phyloP scores from a whole-genome alignment of 139 green algal species.

The Closterium sp. region DNA sequence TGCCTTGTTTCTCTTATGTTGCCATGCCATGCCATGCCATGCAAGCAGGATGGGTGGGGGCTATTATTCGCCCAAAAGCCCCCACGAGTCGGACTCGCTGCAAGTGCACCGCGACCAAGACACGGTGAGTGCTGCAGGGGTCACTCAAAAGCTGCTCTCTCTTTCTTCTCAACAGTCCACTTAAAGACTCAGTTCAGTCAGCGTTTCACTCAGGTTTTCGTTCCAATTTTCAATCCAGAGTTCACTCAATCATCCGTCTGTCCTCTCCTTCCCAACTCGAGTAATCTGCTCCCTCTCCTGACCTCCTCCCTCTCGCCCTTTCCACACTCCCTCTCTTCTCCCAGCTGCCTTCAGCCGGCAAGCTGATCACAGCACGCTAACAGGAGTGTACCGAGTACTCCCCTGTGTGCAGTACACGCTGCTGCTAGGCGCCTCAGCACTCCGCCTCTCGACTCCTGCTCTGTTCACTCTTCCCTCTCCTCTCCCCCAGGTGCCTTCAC shows the following conservation, averaged over 20 bases:
- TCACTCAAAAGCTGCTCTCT: not conserved
- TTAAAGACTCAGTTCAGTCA: not conserved
- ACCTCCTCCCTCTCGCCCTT: not conserved
- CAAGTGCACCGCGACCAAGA: not conserved
- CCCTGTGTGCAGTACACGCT: too few relatives aligned
- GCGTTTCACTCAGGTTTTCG: not conserved
- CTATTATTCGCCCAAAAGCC: not conserved
- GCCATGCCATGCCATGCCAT: too few relatives aligned
- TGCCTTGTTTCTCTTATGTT: too few relatives aligned
- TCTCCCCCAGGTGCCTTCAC: too few relatives aligned
- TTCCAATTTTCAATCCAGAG: not conserved
- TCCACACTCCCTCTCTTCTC: not conserved
- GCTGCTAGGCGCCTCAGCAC: too few relatives aligned
- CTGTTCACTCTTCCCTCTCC: too few relatives aligned
- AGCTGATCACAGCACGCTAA: not conserved
- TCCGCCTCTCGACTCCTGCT: too few relatives aligned
- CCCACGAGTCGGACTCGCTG: not conserved
- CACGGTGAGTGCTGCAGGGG: not conserved
- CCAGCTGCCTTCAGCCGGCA: not conserved
- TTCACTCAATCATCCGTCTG: not conserved
- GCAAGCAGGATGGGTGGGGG: not conserved
- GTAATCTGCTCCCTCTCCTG: not conserved
- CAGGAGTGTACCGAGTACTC: not conserved
- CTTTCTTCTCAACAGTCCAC: not conserved
- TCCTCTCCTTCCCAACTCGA: not conserved